Base-by-base conservation (phyloP, 257 asterid species). In the Solanum paucissectum region DNA sequence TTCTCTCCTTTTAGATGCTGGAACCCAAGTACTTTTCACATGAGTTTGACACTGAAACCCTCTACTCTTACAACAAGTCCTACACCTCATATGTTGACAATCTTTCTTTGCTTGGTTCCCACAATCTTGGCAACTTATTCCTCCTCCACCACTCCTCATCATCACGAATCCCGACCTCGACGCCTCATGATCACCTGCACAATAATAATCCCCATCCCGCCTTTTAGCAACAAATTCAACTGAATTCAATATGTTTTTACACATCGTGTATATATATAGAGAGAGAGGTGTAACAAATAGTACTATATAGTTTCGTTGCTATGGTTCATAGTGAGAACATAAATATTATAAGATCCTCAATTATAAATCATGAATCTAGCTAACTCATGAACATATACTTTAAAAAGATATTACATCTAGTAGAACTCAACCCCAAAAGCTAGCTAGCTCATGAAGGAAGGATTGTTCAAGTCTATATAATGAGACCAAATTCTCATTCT, bases 61-160 rank as follows among this genome's bases (percentile, higher is more conserved):
- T 7, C 97, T 92, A 87, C 93, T 93, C 91, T 93, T 91, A 76
- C 97, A 94, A 84, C 97, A 94, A 32, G 94, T 94, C 73, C 96
- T 75, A 71, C 96, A 94, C 86, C 96, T 87, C 91, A 93, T 89
- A 25, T 93, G 94, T 77, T 69, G 86, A 85, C 96, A 94, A 32
- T 94, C 96, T 69, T 93, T 94, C 93, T 94, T 94, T 0, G 97
- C 94, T 66, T 92, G 97, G 88, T 94, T 94, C 42, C 97, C 97
- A 73, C 97, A 94, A 16, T 94, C 97, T n/a, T 93, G 95, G 40
- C 97, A 94, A 87, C 87, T 93, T 0, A 92, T 55, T 46, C 89
- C 92, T 10, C 84, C 87, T 34, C 87, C 92, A 38, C 34, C 83
- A 4, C 90, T 90, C 38, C 88, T 91, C 94, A 89, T 92, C 86